Conservation (phyloP, 2,329 filamentous ascomycete species). For the Penicillium hordei region DNA sequence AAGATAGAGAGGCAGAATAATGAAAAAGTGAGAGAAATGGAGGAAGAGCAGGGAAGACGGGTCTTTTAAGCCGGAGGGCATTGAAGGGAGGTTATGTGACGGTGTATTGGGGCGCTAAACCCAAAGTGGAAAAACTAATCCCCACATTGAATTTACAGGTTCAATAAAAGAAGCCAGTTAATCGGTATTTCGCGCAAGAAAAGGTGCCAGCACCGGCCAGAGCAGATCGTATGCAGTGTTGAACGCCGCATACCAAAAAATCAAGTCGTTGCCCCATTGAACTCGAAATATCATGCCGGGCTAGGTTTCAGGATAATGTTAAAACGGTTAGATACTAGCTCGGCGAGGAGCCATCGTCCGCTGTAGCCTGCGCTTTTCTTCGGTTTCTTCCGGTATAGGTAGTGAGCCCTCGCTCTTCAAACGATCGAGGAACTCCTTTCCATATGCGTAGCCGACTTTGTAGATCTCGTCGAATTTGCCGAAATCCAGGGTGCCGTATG, state of each 20-base stretch:
- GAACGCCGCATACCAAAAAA: not conserved
- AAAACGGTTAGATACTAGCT: slow-evolving; percentile 62
- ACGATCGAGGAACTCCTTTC: slow-evolving; percentile 73
- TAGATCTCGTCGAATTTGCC: slow-evolving; percentile 98
- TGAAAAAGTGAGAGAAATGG: no score
- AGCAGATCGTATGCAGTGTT: not conserved
- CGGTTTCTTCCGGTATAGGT: slow-evolving; percentile 67
- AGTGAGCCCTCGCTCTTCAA: slow-evolving; percentile 77
- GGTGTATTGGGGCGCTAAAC: no score
- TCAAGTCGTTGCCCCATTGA: not conserved
- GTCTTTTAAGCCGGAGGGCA: no score
- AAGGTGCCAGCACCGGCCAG: not conserved
- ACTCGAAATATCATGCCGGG: not conserved
- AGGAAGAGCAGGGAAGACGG: no score
- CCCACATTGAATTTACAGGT: not conserved
- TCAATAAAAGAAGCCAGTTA: not conserved
- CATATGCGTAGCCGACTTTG: slow-evolving; percentile 80
- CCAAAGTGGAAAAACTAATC: no score
- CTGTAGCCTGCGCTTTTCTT: slow-evolving; percentile 72
- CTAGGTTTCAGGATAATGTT: not conserved
- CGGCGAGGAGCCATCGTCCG: slow-evolving; percentile 77
- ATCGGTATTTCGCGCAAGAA: slow-evolving; percentile 8
- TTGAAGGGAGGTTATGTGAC: no score
- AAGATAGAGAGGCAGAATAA: no score
- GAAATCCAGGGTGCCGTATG: slow-evolving; percentile 93